These are phyloP conservation scores for Phaeoacremonium minimum DNA, from an alignment of 2,329 filamentous ascomycete genomes.

Conservation along the genomic window DNA sequence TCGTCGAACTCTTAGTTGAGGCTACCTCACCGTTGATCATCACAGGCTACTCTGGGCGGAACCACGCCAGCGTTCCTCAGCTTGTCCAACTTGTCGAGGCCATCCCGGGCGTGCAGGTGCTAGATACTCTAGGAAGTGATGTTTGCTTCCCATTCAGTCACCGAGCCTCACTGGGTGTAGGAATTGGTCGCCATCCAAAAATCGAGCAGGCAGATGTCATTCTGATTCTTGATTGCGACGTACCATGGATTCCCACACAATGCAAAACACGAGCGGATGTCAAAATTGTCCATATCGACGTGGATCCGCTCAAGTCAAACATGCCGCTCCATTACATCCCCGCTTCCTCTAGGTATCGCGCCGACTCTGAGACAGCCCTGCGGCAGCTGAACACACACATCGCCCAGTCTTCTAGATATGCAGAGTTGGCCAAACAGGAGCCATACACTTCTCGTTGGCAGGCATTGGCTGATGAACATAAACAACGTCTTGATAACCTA, in stretches of 20 bases:
- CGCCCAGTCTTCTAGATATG: slow-evolving; percentile 1
- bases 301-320: slow-evolving; percentile 61
- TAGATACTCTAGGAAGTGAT: slow-evolving; percentile 42
- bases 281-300: slow-evolving; percentile 61
- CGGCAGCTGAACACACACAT: slow-evolving; percentile 21
- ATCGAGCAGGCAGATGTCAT: slow-evolving; percentile 62
- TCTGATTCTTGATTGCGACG: slow-evolving; percentile 63
- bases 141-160: slow-evolving; percentile 32
- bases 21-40: slow-evolving; percentile 43
- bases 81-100: slow-evolving; percentile 39
- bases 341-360: slow-evolving; percentile 44
- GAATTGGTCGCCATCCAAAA: slow-evolving; percentile 23
- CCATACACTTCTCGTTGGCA: background rate
- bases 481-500: background rate
- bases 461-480: background rate
- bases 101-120: slow-evolving; percentile 40
- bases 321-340: slow-evolving; percentile 55
- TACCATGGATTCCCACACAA: slow-evolving; percentile 64
- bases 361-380: slow-evolving; percentile 40
- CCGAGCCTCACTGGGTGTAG: slow-evolving; percentile 44
- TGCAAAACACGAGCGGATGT: slow-evolving; percentile 52
- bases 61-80: slow-evolving; percentile 32
- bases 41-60: slow-evolving; percentile 44
- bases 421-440: background rate
- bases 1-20: slow-evolving; percentile 34